Percentiles rank a stretch among this genome's conserved stretches.
phyloP scores from a whole-genome alignment of 805 yeast species.

The Barnettozyma sucrosica region DNA sequence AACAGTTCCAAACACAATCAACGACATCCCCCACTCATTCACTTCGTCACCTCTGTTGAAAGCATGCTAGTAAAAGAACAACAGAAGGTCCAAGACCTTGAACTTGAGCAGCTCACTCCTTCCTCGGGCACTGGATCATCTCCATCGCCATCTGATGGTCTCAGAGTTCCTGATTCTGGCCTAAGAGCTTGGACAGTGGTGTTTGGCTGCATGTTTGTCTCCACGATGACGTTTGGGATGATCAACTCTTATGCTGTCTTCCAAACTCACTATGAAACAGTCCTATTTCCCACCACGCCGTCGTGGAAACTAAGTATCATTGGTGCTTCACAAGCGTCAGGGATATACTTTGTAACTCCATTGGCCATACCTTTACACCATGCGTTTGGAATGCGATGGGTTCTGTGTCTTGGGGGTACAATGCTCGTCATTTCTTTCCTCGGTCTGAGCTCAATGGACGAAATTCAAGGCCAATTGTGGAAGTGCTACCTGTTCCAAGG shows the following conservation, averaged over 20 bases:
- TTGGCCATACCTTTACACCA: conserved; percentile 16
- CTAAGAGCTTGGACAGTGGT: conserved; percentile 19
- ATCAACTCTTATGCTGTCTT: conserved; percentile 21
- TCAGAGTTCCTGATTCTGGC: not conserved
- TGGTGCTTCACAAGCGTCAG: conserved; percentile 23
- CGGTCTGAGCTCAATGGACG: conserved; percentile 16
- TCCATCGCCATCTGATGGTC: no score
- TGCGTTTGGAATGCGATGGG: conserved; percentile 17
- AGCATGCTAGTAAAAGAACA: not conserved
- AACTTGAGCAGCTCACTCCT: not conserved
- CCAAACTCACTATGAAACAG: conserved; percentile 22
- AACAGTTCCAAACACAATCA: no score
- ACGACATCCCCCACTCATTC: not conserved
- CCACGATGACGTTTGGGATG: conserved; percentile 21
- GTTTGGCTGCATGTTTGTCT: conserved; percentile 16
- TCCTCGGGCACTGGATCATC: not conserved
- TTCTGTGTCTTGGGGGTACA: conserved; percentile 10
- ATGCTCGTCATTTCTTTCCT: conserved; percentile 15
- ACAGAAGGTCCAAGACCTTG: not conserved
- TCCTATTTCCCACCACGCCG: conserved; percentile 10
- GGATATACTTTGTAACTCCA: conserved; percentile 16
- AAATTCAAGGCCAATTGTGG: conserved; percentile 16
- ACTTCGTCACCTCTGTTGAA: not conserved
- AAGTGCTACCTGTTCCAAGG: conserved; percentile 25
- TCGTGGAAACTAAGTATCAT: conserved; percentile 20